Evolutionary conservation across 257 asterid species (phyloP), one percentile per base, ranked within the genome.

Genomic region (Misopates orontium): DNA sequence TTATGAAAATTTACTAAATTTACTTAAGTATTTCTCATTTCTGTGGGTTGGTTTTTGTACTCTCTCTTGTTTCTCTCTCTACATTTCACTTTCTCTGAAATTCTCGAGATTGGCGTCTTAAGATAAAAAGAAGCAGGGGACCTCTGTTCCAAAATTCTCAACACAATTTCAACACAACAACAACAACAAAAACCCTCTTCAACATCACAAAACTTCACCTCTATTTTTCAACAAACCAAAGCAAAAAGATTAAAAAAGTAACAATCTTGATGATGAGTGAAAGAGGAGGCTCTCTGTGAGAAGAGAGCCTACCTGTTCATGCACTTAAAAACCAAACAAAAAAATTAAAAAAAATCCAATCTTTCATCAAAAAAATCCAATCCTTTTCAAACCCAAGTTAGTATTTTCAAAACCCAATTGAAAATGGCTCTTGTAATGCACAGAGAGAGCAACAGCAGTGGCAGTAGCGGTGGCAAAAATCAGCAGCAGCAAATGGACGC

Each of bases 221-320:
- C 31, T 20, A n/a, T 25, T 31, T 54, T 63, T 51, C 23, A 22
- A 22, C 4, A 31, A 51, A 5, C 25, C 5, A 59, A 22, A 36
- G 14, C 22, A 51, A 5, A 36, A 13, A 59, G 36, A n/a, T 28
- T 3, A 7, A 28, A 7, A 28, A 28, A 28, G 36, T 36, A 22
- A 23, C 56, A 67, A 45, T 49, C 81, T 81, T 75, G 36, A 28
- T 28, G 86, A 86, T 86, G 96, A 82, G 77, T 77, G 95, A 88
- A 72, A 76, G 88, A 82, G 95, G 82, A 57, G 96, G 96, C 96
- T 88, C 98, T 86, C 96, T 75, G 82, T 75, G 85, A 60, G 79
- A 71, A 79, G 97, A 84, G 96, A 83, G 95, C 91, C 92, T 83
- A 54, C 95, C 86, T 76, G 83, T 85, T 70, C 83, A 88, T 84